Base-by-base conservation (phyloP, 305 asterid species). In the Fraxinus xanthoxyloides region DNA sequence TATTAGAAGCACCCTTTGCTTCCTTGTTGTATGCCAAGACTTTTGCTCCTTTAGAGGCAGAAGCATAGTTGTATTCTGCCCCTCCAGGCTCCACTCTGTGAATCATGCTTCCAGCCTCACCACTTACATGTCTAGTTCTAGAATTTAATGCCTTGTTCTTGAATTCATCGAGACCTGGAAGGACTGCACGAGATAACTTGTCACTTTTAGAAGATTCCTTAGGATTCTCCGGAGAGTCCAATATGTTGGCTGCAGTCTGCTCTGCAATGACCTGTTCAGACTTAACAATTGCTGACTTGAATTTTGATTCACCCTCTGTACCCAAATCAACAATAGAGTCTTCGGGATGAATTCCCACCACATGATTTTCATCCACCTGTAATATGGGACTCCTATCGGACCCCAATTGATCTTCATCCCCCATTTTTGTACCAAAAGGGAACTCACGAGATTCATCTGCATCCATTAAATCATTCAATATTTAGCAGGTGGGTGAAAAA, bases 11-110 rank as follows among this genome's bases (percentile, higher is more conserved):
- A 80, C 99, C 99, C 83, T 96, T 92, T 28, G 97, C 97, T 90
- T 96, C 99, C 88, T 94, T 96, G 86, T 96, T 94, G 88, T 84
- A 87, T 10, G 92, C 90, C 88, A 96, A 80, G 79, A 93, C 97
- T 82, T 96, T 96, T 63, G 99, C 99, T 81, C 99, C 99, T 87
- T 94, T 93, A 15, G 99, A 92, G 56, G 97, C 87, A 65, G 99
- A 93, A 38, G 99, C 99, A 72, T 92, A 96, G 81, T 96, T 96
- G 88, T 96, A 94, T 79, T 92, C 98, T 28, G 90, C 85, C 28
- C 99, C 99, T 83, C 96, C 96, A 32, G 98, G 97, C 91, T 97
- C 99, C 46, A 93, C 89, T 85, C 97, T 88, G 77, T 92, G 98
- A 75, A 81, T 87, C 54, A 91, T 82, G 85, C 92, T 82, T 84